These are phyloP conservation scores for Mycena olivaceomarginata DNA, from an alignment of 768 basidiomycete species.

Conservation along the genomic window DNA sequence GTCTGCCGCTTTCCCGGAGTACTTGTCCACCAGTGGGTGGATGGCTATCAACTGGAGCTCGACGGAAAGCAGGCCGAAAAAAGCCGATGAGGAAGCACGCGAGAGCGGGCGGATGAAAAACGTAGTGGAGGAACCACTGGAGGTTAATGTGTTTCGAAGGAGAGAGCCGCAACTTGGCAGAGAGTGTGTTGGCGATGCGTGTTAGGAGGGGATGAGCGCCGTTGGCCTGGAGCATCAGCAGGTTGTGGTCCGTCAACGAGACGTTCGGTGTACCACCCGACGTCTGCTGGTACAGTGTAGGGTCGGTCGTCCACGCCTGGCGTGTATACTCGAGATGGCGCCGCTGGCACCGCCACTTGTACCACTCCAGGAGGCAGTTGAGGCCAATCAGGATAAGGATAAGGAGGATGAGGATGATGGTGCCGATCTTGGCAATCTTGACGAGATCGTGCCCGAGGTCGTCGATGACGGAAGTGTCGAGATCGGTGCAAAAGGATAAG, in stretches of 20 bases:
- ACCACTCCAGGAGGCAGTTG: constrained; percentile 90
- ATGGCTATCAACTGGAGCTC: constrained; percentile 91
- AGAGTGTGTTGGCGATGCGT: constrained; percentile 74
- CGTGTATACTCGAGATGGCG: constrained; percentile 81
- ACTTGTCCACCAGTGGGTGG: constrained; percentile 82
- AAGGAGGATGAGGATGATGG: constrained; percentile 81
- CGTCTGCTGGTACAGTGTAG: constrained; percentile 70
- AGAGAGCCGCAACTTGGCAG: constrained; percentile 70
- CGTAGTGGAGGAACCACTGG: constrained; percentile 93
- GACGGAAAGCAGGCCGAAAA: constrained; percentile 89
- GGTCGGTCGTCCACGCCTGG: constrained; percentile 86
- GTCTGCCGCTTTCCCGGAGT: constrained; percentile 75
- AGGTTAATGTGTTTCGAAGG: constrained; percentile 80
- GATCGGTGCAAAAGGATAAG: constrained; percentile 83
- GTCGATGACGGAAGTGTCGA: constrained; percentile 92
- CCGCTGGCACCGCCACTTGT: constrained; percentile 87
- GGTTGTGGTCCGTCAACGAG: constrained; percentile 83
- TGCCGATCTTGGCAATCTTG: constrained; percentile 87
- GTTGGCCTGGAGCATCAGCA: constrained; percentile 83
- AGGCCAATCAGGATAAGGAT: constrained; percentile 85
- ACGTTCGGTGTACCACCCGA: constrained; percentile 68
- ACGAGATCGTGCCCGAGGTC: constrained; percentile 88
- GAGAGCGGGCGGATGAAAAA: constrained; percentile 94
- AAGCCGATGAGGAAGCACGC: constrained; percentile 96
- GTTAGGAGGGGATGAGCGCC: constrained; percentile 85